Conservation (phyloP, 2,329 filamentous ascomycete genomes). For the Hymenoscyphus albidus region DNA sequence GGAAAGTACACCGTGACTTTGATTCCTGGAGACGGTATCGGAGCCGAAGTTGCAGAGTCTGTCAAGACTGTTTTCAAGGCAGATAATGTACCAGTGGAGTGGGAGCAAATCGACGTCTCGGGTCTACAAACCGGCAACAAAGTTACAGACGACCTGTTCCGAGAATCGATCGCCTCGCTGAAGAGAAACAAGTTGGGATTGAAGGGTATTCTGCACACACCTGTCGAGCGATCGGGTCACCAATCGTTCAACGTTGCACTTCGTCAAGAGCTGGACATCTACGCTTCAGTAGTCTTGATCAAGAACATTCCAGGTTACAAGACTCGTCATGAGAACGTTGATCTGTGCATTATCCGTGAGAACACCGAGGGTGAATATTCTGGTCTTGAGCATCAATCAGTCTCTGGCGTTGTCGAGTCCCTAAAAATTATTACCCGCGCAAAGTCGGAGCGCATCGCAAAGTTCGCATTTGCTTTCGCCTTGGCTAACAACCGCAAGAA, state of each 20-base stretch:
- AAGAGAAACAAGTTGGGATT: slow-evolving; percentile 98
- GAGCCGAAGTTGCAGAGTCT: slow-evolving; percentile 94
- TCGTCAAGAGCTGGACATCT: slow-evolving; percentile 98
- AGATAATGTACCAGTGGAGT: slow-evolving; percentile 97
- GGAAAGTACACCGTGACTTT: slow-evolving; percentile 99
- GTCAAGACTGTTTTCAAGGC: slow-evolving; percentile 99
- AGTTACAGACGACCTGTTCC: slow-evolving; percentile 91
- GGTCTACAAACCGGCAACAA: slow-evolving; percentile 80
- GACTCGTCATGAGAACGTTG: slow-evolving; percentile 94
- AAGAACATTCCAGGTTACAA: slow-evolving; percentile 99
- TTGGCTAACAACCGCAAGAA: slow-evolving; percentile 99
- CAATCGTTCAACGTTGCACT: slow-evolving; percentile 99
- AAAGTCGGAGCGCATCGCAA: slow-evolving; percentile 98
- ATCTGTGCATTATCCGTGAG: slow-evolving; percentile 99
- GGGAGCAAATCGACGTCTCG: slow-evolving; percentile 96
- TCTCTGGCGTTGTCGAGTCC: slow-evolving; percentile 93
- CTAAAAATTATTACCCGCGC: slow-evolving; percentile 99
- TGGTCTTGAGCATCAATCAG: slow-evolving; percentile 96
- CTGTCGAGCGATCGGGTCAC: slow-evolving; percentile 93
- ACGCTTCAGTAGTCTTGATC: slow-evolving; percentile 94
- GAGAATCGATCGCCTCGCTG: slow-evolving; percentile 89
- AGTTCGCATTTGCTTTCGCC: slow-evolving; percentile 97
- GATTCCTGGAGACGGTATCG: slow-evolving; percentile 98
- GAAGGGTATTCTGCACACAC: slow-evolving; percentile 98
- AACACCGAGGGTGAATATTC: slow-evolving; percentile 99